Evolutionary conservation across 2,329 filamentous ascomycete genomes (phyloP), one percentile per base, ranked within the genome.

Genomic region (Achaetomium macrosporum): DNA sequence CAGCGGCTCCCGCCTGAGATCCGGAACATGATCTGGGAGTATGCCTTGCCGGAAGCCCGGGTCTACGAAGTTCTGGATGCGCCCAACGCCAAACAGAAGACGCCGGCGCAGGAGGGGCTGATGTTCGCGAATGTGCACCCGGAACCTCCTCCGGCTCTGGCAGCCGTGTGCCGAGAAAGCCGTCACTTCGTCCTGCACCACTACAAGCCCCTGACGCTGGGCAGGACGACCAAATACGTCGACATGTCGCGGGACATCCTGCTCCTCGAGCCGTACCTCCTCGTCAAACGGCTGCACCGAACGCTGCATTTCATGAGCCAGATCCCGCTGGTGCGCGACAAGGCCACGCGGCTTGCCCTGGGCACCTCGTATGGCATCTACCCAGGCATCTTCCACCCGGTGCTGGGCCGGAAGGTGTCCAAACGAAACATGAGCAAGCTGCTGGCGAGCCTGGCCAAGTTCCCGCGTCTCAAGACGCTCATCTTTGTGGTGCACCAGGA

Each of bases 51-150:
- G 1, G 71, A 73, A 35, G 56, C 69, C 2, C 70, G 73, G 36
- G 73, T 75, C 3, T 75, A 73, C 60, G 74, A 76, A 58, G 68
- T 76, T 10, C 65, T 76, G 54, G 74, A 76, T 55, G 71, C 72
- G 13, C 73, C 73, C 13, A 68, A 68, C 56, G 67, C 72, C 12
- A 66, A 65, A 48, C 68, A 70, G 36, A 66, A 69, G 42, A 71
- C 70, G 20, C 65, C 66, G 3, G 66, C 73, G 2, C 66, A 68
- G n/a, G 63, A 68, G 35, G 72, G 71, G 45, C 64, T 76, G 37
- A 72, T 73, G 68, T 76, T 76, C 57, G 73, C 73, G 50, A 74
- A 76, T 54, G 62, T 71, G 29, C 71, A 72, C 52, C 67, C 71
- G 52, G 73, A 75, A 54, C 72, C 72, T 29, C 73, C 73, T 16